These are phyloP conservation scores for Akanthomyces lecanii DNA, from an alignment of 2,329 filamentous ascomycete species.

Conservation along the genomic window DNA sequence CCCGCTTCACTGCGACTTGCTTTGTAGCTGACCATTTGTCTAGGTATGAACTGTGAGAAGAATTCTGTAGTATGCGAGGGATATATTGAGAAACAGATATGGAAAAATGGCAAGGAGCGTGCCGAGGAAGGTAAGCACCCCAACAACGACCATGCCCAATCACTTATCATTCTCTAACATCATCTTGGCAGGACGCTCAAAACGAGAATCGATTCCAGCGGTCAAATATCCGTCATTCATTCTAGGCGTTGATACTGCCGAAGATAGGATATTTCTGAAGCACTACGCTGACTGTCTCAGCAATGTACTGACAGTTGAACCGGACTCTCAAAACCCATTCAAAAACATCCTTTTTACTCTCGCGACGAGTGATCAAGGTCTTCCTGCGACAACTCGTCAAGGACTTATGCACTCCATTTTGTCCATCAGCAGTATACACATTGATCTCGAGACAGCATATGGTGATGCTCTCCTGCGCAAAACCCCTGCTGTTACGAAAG, in stretches of 20 bases:
- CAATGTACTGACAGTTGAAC: slow-evolving; percentile 75
- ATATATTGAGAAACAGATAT: slow-evolving; percentile 80
- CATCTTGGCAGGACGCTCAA: slow-evolving; percentile 42
- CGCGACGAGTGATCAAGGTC: too few species aligned
- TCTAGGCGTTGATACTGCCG: slow-evolving; percentile 72
- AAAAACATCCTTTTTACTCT: slow-evolving; percentile 69
- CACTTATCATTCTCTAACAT: slow-evolving; percentile 16
- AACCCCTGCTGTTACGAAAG: slow-evolving; percentile 42
- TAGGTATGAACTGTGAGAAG: slow-evolving; percentile 85
- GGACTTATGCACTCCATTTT: slow-evolving; percentile 89
- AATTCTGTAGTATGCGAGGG: slow-evolving; percentile 90
- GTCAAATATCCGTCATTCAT: slow-evolving; percentile 65
- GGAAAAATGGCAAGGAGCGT: slow-evolving; percentile 79
- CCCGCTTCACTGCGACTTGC: too few species aligned
- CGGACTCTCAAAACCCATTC: slow-evolving; percentile 78
- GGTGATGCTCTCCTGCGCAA: slow-evolving; percentile 49
- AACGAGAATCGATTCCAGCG: slow-evolving; percentile 45
- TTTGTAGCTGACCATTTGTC: slow-evolving; percentile 21
- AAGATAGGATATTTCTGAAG: slow-evolving; percentile 76
- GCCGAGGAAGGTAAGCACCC: slow-evolving; percentile 58
- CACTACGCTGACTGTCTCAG: slow-evolving; percentile 80
- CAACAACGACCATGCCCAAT: not conserved
- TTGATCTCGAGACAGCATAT: slow-evolving; percentile 56
- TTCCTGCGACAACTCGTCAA: slow-evolving; percentile 73
- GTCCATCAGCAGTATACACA: slow-evolving; percentile 75